Base-by-base conservation (phyloP, 1,139 yeast genomes). In the Scheffersomyces segobiensis region DNA sequence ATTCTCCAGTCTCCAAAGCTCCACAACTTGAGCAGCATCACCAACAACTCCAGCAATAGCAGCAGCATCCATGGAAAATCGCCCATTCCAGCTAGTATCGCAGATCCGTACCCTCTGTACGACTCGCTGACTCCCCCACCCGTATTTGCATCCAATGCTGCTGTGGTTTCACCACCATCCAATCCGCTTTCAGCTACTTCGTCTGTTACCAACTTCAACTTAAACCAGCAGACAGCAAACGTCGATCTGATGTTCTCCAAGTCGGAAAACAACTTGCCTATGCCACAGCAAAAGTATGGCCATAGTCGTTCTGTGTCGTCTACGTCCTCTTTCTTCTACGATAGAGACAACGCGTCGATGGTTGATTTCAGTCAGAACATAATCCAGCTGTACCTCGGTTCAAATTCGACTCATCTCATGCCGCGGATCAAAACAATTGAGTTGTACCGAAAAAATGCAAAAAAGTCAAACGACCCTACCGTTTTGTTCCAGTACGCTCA, bases 401-500 rank as follows among this genome's bases (percentile, higher is more conserved):
- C 76, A 50, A 82, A 83, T 64, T 77, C 82, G 53, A 68, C 73
- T 62, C 74, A 81, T 42, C 79, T 92, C 62, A 75, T 92, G 68
- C 96, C 98, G 14, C 81, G 97, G 62, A 86, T 91, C 73, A 87
- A 90, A 70, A 92, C 98, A 8, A 86, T 95, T 62, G 97, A 93
- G 65, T 80, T 92, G 78, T 93, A 93, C 75, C 83, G 96, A 57
- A 84, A 89, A 65, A 93, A 91, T 68, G 97, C 97, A 21, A 89
- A 88, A 68, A 90, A 88, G 67, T 85, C 93, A 18, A 88, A 88
- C 67, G 97, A 93, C 69, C 97, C 98, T 1, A 86, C 85, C 26
- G 89, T 91, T 20, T 84, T 93, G 66, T 92, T 92, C 73, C 95
- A 92, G 68, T 93, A 91, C 70, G 97, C 98, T 1, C 97, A 93